These are phyloP conservation scores for Endocalyx cinctus DNA, from an alignment of 2,329 filamentous ascomycete species.

Conservation along the genomic window DNA sequence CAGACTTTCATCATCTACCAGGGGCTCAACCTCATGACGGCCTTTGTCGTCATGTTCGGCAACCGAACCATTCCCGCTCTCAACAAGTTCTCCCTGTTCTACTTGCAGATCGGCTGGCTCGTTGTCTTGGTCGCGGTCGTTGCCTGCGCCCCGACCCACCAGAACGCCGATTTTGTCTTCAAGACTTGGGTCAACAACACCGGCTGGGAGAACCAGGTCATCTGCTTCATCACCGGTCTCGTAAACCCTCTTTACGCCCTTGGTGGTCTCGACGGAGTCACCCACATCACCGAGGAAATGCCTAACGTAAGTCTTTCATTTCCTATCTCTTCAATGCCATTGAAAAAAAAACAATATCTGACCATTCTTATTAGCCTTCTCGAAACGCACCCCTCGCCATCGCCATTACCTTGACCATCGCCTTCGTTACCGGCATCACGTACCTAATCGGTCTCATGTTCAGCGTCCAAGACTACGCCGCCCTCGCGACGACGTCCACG, in stretches of 20 bases:
- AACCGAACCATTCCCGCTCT: constrained; percentile 58
- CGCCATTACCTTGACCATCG: constrained; percentile 56
- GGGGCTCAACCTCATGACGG: constrained; percentile 55
- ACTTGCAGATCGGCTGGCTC: constrained; percentile 64
- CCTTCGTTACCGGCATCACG: constrained; percentile 62
- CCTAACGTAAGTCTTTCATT: too few species aligned
- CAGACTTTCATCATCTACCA: constrained; percentile 73
- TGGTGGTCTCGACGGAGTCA: constrained; percentile 49
- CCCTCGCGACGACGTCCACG: constrained; percentile 50
- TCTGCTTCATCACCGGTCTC: constrained; percentile 52
- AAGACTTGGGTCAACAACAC: constrained; percentile 62
- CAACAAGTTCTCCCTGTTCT: constrained; percentile 66
- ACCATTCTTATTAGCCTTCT: too few species aligned
- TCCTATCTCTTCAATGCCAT: too few species aligned
- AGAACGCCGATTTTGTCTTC: constrained; percentile 62
- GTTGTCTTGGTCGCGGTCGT: constrained; percentile 67
- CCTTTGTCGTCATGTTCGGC: constrained; percentile 62
- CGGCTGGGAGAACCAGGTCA: constrained; percentile 64
- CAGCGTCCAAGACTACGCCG: constrained; percentile 49
- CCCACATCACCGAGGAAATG: constrained; percentile 56
- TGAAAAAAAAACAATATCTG: too few species aligned
- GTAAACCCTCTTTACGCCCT: constrained; percentile 48
- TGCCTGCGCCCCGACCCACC: constrained; percentile 61
- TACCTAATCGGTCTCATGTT: constrained; percentile 62
- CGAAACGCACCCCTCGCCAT: too few species aligned